A percentile compares a stretch with the other conserved stretches of the same genome.
phyloP scores from a whole-genome alignment of 2,329 filamentous ascomycete species.

The Anisogramma anomala region DNA sequence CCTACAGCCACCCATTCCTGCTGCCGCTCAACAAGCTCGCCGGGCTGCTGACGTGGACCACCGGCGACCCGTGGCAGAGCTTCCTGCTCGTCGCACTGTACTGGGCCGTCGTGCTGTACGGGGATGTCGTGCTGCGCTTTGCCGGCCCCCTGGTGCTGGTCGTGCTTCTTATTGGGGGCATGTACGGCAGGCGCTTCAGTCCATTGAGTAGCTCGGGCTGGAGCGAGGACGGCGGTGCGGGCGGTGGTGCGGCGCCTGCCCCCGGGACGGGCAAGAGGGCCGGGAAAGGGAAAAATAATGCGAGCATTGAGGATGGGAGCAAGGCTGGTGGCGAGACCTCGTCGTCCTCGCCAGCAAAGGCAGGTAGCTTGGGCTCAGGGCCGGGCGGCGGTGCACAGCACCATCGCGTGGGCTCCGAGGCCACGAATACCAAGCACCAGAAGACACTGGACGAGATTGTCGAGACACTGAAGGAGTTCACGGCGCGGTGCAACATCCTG shows the following conservation, averaged over 20 bases:
- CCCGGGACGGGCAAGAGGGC: slow-evolving; percentile 11
- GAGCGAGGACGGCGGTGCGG: slow-evolving; percentile 34
- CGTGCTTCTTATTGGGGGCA: slow-evolving; percentile 67
- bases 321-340: slow-evolving; percentile 10
- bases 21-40: slow-evolving; percentile 76
- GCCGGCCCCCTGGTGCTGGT: slow-evolving; percentile 78
- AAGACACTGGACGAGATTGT: slow-evolving; percentile 97
- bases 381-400: slow-evolving; percentile 22
- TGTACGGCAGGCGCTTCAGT: slow-evolving; percentile 86
- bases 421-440: slow-evolving; percentile 61
- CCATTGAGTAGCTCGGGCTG: slow-evolving; percentile 78
- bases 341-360: slow-evolving; percentile 3
- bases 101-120: slow-evolving; percentile 79
- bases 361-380: slow-evolving; percentile 17
- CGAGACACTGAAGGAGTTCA: slow-evolving; percentile 82
- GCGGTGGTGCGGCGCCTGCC: slow-evolving; percentile 19
- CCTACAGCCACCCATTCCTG: slow-evolving; percentile 91
- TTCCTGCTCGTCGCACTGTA: slow-evolving; percentile 78
- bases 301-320: slow-evolving; percentile 22
- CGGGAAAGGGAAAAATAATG: slow-evolving; percentile 6
- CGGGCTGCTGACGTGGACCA: slow-evolving; percentile 87
- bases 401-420: slow-evolving; percentile 43
- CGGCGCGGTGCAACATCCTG: slow-evolving; percentile 80
- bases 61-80: slow-evolving; percentile 90
- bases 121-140: slow-evolving; percentile 67